Evolutionary conservation across 2,329 filamentous ascomycete species (phyloP).

Genomic region (Sporothrix euskadiensis): DNA sequence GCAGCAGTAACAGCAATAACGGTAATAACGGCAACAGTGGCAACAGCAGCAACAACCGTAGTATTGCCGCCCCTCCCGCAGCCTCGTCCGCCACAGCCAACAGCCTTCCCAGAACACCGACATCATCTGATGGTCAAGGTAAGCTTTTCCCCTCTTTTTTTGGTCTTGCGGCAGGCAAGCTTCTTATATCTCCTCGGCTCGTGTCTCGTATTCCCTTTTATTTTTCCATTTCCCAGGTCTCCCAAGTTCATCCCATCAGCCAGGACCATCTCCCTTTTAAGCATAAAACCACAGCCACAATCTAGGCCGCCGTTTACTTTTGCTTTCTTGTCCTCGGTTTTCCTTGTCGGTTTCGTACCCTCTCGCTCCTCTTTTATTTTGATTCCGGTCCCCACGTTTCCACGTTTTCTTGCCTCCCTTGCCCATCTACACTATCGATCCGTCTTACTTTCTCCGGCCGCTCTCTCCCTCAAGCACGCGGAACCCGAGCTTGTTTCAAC

Average conservation of each 20-base stretch:
- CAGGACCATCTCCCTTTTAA: neutral
- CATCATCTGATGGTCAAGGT: constrained; percentile 26
- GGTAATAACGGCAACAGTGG: neutral
- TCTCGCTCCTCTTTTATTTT: constrained; percentile 13
- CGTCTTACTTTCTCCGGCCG: neutral
- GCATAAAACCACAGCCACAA: constrained; percentile 18
- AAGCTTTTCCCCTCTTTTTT: neutral
- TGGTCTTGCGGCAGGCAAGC: neutral
- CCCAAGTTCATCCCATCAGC: neutral
- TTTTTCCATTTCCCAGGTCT: neutral
- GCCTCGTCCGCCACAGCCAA: constrained; percentile 5
- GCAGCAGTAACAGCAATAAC: neutral
- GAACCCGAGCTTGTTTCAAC: constrained; percentile 1
- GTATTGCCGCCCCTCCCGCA: neutral
- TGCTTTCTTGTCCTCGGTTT: neutral
- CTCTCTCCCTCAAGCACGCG: neutral
- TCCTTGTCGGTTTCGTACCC: neutral
- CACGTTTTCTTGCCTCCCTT: neutral
- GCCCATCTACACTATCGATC: neutral
- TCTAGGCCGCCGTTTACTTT: constrained; percentile 17
- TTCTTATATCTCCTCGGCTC: neutral
- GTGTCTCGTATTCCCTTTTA: neutral
- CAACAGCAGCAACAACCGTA: neutral
- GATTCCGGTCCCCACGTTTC: neutral
- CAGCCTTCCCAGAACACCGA: constrained; percentile 23